Base-by-base conservation (phyloP, 345 rosid species). In the Atalantia buxifolia region DNA sequence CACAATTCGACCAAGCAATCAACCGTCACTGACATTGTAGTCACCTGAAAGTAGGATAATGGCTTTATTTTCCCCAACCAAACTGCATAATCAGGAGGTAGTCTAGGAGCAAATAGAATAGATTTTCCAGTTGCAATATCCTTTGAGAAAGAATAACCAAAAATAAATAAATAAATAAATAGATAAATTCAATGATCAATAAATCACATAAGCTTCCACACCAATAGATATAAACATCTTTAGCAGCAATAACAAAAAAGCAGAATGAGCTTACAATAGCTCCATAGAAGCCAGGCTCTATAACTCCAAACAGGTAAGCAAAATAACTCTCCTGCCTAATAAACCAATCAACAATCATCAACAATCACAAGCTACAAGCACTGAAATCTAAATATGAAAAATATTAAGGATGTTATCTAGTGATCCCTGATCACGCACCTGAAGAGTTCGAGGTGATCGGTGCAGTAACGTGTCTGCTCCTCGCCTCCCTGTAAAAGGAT, bases 1-100 rank as follows among this genome's bases (percentile, higher is more conserved):
- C 42, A 5, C 35, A 53, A 8, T 55, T 77, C 73, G 71, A 77
- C 55, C 67, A 38, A 77, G 56, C 78, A 42, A 42, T 33, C 30
- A 57, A 59, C 55, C 38, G 24, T 48, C 53, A 76, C 7, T 13
- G 5, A 77, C 71, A 18, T 57, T 38, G 50, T 19, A 68, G 65
- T 75, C 61, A 94, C 98, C 97, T 92, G 81, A 72, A 91, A 91
- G 86, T 84, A 83, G 0, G 89, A 81, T 28, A 82, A 65, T 19
- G 93, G 87, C 91, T 90, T 90, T 80, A 94, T 91, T 86, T 91
- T 91, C 66, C 98, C 98, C 84, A 92, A 76, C 97, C 98, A 94
- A 57, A 94, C 94, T 77, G 98, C 97, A 84, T 90, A 91, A 27
- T 92, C 97, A 65, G 87, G 85, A 69, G 98, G 91, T 75, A 95